A percentile compares a stretch with the other conserved stretches of the same genome.
Conservation (phyloP, 352 stramenopile species). For the Pythium biforme region DNA sequence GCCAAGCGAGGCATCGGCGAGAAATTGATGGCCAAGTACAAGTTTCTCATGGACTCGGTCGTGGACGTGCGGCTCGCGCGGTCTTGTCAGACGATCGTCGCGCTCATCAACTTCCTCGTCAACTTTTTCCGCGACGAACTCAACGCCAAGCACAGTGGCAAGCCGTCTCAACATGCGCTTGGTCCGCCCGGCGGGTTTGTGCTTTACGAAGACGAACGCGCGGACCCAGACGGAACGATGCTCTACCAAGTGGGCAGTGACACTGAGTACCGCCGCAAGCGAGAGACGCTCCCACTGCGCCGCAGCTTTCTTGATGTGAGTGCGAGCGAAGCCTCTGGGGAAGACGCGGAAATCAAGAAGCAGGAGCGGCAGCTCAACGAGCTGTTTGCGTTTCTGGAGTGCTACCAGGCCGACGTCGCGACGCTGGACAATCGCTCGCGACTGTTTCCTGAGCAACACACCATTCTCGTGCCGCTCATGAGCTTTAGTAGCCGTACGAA, state of each 20-base stretch:
- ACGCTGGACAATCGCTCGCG: conserved; percentile 30
- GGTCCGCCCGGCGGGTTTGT: conserved; percentile 6
- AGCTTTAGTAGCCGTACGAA: conserved; percentile 28
- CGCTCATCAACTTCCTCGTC: conserved; percentile 61
- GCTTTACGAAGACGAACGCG: conserved; percentile 15
- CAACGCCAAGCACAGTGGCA: background rate
- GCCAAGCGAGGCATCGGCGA: conserved; percentile 35
- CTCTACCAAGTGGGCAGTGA: conserved; percentile 18
- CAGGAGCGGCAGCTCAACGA: conserved; percentile 24
- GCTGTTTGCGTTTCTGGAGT: conserved; percentile 35
- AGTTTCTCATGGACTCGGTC: conserved; percentile 71
- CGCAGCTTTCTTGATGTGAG: conserved; percentile 15
- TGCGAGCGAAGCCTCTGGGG: background rate
- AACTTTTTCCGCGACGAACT: conserved; percentile 32
- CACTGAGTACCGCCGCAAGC: conserved; percentile 14
- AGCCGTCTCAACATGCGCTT: background rate
- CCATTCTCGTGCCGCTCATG: conserved; percentile 31
- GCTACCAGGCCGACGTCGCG: conserved; percentile 30
- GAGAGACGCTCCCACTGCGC: conserved; percentile 18
- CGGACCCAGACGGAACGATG: conserved; percentile 4
- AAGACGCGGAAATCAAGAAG: background rate
- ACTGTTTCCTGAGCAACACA: conserved; percentile 32
- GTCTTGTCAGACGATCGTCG: conserved; percentile 50
- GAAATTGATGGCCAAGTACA: conserved; percentile 56
- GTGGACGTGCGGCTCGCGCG: conserved; percentile 60